A percentile compares a stretch with the other conserved stretches of the same genome.
These are phyloP conservation scores for Pythium periplocum DNA, from an alignment of 352 stramenopile species.

Conservation along the genomic window DNA sequence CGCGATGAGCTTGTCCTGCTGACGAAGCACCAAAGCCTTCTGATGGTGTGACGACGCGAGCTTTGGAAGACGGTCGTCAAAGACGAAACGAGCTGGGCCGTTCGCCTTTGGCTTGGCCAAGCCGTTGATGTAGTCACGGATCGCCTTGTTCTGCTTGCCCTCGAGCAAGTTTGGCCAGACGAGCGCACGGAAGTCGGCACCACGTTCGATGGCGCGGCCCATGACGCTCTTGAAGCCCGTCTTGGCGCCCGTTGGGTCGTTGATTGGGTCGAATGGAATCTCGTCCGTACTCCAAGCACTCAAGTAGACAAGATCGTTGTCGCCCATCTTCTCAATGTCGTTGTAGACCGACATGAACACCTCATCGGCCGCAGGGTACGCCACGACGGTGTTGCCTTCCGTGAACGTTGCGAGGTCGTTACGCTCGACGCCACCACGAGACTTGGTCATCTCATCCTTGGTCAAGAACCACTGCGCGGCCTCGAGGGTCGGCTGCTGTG, in stretches of 20 bases:
- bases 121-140: conserved; percentile 51
- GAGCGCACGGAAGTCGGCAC: conserved; percentile 45
- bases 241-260: conserved; percentile 21
- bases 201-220: conserved; percentile 24
- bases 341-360: conserved; percentile 49
- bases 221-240: conserved; percentile 28
- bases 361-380: conserved; percentile 27
- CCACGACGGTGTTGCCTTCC: conserved; percentile 38
- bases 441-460: conserved; percentile 34
- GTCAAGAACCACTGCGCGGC: conserved; percentile 50
- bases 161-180: conserved; percentile 64
- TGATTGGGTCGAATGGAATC: conserved; percentile 44
- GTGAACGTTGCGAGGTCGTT: conserved; percentile 37
- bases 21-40: conserved; percentile 32
- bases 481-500: conserved; percentile 33
- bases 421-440: conserved; percentile 33
- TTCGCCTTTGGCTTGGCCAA: conserved; percentile 12
- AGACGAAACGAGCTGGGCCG: conserved; percentile 30
- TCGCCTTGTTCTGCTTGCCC: conserved; percentile 39
- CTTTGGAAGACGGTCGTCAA: conserved; percentile 40
- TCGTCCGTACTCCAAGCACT: conserved; percentile 60
- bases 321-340: conserved; percentile 27
- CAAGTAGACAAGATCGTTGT: conserved; percentile 38
- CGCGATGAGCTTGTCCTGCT: conserved; percentile 21
- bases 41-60: conserved; percentile 35